A percentile compares a stretch with the other conserved stretches of the same genome.
Evolutionary conservation across 2,329 filamentous ascomycete species (phyloP).

Genomic region (Diaporthe velutina): DNA sequence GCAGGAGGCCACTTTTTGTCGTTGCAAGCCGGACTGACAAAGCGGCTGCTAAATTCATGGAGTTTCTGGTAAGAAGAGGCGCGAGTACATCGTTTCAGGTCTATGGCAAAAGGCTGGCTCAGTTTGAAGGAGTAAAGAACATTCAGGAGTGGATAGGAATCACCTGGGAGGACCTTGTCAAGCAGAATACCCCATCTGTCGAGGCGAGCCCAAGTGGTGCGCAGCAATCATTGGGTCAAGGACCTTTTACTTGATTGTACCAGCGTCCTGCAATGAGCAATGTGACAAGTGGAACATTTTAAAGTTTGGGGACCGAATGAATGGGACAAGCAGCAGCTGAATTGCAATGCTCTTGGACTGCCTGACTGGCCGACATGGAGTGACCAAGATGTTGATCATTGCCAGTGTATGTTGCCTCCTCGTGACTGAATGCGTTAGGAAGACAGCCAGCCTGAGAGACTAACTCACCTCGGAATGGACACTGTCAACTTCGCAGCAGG

Average conservation of each 20-base stretch:
- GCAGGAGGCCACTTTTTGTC: background rate
- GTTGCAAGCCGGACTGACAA: background rate
- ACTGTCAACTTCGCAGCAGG: background rate
- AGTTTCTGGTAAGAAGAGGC: background rate
- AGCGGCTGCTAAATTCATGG: background rate
- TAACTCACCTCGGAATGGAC: too few species aligned
- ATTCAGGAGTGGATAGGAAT: slow-evolving; percentile 5
- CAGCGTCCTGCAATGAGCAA: background rate
- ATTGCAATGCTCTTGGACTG: too few species aligned
- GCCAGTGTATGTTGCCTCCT: too few species aligned
- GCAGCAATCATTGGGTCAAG: background rate
- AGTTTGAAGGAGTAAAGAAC: background rate
- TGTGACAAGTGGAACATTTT: background rate
- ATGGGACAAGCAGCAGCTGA: fast-evolving
- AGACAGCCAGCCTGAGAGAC: background rate
- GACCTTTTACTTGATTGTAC: too few species aligned
- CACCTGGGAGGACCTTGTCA: background rate
- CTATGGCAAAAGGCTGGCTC: background rate
- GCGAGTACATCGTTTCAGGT: background rate
- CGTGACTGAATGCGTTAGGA: background rate
- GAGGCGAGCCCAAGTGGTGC: background rate
- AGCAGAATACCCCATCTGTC: background rate
- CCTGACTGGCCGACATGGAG: too few species aligned
- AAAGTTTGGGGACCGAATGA: background rate
- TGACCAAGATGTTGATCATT: too few species aligned